Evolutionary conservation across 1,284 basidiomycete species (phyloP).

Genomic region (Chiua sp.): DNA sequence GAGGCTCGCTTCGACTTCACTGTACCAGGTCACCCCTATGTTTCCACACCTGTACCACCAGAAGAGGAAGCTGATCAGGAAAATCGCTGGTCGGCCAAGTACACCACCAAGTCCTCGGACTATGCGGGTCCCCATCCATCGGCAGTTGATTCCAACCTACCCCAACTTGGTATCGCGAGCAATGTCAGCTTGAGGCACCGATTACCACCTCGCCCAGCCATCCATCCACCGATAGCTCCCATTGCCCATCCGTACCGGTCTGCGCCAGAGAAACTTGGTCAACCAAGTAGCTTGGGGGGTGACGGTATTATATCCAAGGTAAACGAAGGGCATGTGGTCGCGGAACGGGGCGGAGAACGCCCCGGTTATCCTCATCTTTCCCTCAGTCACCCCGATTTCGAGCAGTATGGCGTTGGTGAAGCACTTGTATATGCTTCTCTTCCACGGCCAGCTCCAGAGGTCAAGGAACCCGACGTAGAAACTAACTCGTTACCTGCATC

Average conservation of each 20-base stretch:
- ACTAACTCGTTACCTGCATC: not conserved
- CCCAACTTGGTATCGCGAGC: constrained; percentile 29
- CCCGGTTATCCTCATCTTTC: constrained; percentile 29
- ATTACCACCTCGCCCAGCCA: constrained; percentile 51
- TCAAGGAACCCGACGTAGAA: not conserved
- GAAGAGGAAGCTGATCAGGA: constrained; percentile 17
- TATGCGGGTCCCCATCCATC: constrained; percentile 57
- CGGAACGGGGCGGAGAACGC: not conserved
- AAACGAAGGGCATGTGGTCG: not conserved
- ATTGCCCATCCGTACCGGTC: constrained; percentile 33
- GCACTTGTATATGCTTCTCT: constrained; percentile 48
- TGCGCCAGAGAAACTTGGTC: not conserved
- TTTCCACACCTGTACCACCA: constrained; percentile 45
- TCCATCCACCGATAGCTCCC: constrained; percentile 22
- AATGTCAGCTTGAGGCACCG: constrained; percentile 53
- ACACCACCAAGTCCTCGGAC: constrained; percentile 37
- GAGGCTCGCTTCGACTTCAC: constrained; percentile 42
- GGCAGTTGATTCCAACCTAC: constrained; percentile 25
- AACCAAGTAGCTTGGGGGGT: not conserved
- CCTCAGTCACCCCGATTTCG: constrained; percentile 43
- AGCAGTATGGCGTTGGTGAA: constrained; percentile 49
- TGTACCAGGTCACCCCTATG: constrained; percentile 63
- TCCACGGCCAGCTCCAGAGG: constrained; percentile 3
- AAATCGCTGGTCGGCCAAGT: constrained; percentile 11
- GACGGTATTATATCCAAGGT: not conserved